Percentiles rank a stretch among this genome's conserved stretches.
Conservation (phyloP, 108 stramenopile genomes). For the Skeletonema marinoi region DNA sequence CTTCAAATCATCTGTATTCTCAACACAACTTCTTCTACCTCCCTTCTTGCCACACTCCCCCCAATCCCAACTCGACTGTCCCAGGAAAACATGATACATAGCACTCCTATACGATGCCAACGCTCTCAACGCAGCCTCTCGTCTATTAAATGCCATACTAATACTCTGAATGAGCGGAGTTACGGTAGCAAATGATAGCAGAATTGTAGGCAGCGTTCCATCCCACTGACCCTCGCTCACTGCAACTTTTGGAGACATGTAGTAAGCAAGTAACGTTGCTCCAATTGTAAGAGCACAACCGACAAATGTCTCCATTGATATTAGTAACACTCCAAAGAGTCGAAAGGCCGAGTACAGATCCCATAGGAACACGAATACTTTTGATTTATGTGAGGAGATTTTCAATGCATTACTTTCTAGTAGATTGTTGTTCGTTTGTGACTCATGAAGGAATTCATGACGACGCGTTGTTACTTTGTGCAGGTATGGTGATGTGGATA, state of each 20-base stretch:
- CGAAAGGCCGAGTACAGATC: constrained; percentile 39
- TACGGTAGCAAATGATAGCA: constrained; percentile 58
- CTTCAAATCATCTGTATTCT: constrained; percentile 17
- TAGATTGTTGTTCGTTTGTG: background rate
- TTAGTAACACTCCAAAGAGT: constrained; percentile 48
- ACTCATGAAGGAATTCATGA: background rate
- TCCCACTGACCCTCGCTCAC: constrained; percentile 29
- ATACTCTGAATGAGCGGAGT: constrained; percentile 54
- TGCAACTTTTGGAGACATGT: background rate
- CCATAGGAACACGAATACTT: constrained; percentile 28
- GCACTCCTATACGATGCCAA: constrained; percentile 50
- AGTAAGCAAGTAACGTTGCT: constrained; percentile 44
- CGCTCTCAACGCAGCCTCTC: constrained; percentile 51
- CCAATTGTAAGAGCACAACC: constrained; percentile 55
- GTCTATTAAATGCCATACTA: constrained; percentile 50
- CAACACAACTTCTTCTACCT: constrained; percentile 47
- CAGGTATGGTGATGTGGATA: background rate
- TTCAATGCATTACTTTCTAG: background rate
- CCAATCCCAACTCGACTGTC: constrained; percentile 66
- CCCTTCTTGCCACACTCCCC: constrained; percentile 22
- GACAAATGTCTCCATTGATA: constrained; percentile 56
- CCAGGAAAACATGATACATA: constrained; percentile 49
- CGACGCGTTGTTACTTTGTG: background rate
- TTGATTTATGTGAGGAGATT: background rate
- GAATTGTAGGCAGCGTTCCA: constrained; percentile 28